phyloP scores from a whole-genome alignment of 495 filamentous ascomycete species.

The Lophiotrema nucula region DNA sequence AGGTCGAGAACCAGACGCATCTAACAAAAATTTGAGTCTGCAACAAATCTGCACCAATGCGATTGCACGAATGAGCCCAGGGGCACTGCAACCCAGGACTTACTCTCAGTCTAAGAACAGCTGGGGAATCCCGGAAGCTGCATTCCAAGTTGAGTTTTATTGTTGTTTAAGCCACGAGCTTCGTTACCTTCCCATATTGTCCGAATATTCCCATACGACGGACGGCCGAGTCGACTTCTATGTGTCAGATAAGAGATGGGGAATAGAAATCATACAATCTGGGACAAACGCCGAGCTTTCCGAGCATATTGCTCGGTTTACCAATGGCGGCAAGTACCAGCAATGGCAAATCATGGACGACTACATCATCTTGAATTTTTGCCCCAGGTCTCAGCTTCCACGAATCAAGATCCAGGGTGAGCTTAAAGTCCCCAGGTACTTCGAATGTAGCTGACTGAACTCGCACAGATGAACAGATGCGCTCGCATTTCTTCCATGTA shows the following conservation, averaged over 20 bases:
- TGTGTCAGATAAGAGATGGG: conserved; percentile 7
- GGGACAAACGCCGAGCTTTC: neutral
- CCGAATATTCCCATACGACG: conserved; percentile 10
- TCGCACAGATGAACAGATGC: neutral
- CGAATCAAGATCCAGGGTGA: neutral
- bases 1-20: conserved; percentile 4
- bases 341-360: conserved; percentile 13
- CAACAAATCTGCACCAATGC: conserved; percentile 10
- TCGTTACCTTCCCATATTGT: conserved; percentile 10
- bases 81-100: neutral
- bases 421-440: neutral
- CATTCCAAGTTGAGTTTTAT: conserved; percentile 6
- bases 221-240: conserved; percentile 9
- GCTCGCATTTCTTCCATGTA: neutral
- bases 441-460: neutral
- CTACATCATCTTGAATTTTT: conserved; percentile 21
- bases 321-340: conserved; percentile 7
- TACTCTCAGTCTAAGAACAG: neutral
- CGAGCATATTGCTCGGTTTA: conserved; percentile 9
- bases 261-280: conserved; percentile 1
- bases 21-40: conserved; percentile 3
- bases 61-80: conserved; percentile 9
- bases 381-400: conserved; percentile 2
- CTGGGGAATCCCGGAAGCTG: conserved; percentile 7
- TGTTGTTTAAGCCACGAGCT: neutral